Evolutionary conservation across 116 monocot genomes (phyloP), one percentile per base, ranked within the genome.

Genomic region (Iris pallida): DNA sequence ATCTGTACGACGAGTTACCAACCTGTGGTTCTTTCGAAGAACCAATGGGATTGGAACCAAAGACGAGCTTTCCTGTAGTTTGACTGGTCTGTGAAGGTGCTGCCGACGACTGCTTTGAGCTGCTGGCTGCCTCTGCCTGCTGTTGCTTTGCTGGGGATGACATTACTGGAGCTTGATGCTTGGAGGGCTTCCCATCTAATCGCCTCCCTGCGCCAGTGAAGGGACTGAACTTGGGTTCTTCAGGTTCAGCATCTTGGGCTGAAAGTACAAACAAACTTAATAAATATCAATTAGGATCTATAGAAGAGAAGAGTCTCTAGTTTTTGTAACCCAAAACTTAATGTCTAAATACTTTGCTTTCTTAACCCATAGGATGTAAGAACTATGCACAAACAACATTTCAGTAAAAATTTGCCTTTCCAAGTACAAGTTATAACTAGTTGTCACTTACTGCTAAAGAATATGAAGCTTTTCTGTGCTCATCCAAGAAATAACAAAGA

Each of bases 121-220:
- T 62, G 42, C 51, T 69, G 1, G 63, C 44, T 53, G 68, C 30
- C 45, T 63, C 78, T 10, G 68, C 2, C 8, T 63, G 70, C 8
- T 20, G 7, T 52, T 53, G 47, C 42, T 51, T 78, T n/a, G 49
- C 16, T 42, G 70, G 57, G 20, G 70, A 72, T 20, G 77, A 46
- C 16, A 18, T 30, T 4, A 20, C 20, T 8, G 78, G 64, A 59
- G 67, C 64, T 66, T 59, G 63, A 59, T 70, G 47, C 53, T 70
- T 79, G 41, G 77, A 64, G 48, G 79, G 75, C 59, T 85, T 88
- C 59, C 88, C 88, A 69, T 85, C 82, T 71, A 93, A 60, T 66
- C 93, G 79, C 61, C 76, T 84, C 43, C 87, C 87, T 59, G 76
- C n/a, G 6, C 94, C 90, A 71, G 80, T 85, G 18, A 94, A 94